Evolutionary conservation across 306 rosid species (phyloP), one percentile per base, ranked within the genome.

Genomic region (Lotus japonicus): DNA sequence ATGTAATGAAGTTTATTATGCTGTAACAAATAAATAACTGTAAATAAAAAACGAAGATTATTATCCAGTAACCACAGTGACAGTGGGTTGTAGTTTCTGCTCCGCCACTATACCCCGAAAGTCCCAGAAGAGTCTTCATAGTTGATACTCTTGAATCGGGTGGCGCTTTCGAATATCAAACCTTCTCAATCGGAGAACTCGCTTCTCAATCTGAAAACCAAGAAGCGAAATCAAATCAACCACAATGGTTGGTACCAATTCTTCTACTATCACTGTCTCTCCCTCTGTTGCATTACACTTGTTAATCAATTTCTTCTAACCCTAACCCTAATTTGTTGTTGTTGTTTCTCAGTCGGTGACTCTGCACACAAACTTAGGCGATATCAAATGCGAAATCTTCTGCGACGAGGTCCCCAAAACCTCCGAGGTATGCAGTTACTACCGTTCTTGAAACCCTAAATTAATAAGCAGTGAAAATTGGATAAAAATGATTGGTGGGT

Each of bases 341-440:
- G 19, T 6, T 60, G 23, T 1, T 50, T 70, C 56, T 67, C 83
- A 90, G 97, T 79, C 96, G 14, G 92, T 94, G 48, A 94, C 98
- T 75, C 78, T 94, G 51, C 97, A 90, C 81, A 94, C 98, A 14
- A 94, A 94, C 79, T 96, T 90, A 13, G 98, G 97, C 9, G 97
- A 94, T 66, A 85, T 94, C 81, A 90, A 94, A 77, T 94, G 98
- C 75, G 97, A 90, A 82, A 84, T 88, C 79, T 94, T 82, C 71
- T 88, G 98, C 76, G 97, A 94, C 53, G 97, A 90, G 78, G 97
- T 94, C 6, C 90, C 96, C 13, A 94, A 94, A 64, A 9, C 96
- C 19, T 82, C 96, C 19, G 97, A 94, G 95, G 98, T 89, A 74
- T 52, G n/a, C n/a, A n/a, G n/a, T n/a, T n/a, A n/a, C 7, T 6